Conservation (phyloP, 306 rosid genomes). For the Corylus americana region DNA sequence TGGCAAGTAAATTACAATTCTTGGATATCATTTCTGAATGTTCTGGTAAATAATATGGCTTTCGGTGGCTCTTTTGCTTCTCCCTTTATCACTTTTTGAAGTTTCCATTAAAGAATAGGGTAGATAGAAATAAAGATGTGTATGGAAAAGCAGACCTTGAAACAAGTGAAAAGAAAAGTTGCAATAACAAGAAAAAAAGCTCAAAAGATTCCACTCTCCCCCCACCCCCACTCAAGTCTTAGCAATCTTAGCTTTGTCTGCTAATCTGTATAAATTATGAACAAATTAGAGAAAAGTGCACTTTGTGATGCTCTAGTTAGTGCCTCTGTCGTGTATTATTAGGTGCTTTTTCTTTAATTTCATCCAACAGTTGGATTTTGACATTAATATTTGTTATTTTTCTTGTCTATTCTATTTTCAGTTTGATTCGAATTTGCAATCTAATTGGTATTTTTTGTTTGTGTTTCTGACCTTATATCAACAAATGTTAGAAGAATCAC, state of each 20-base stretch:
- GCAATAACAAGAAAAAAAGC: slow-evolving; percentile 44
- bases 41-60: slow-evolving; percentile 37
- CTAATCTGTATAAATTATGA: slow-evolving; percentile 38
- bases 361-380: slow-evolving; percentile 24
- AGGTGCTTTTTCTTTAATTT: slow-evolving; percentile 31
- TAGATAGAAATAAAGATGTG: slow-evolving; percentile 43
- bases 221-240: slow-evolving; percentile 24
- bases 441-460: background rate
- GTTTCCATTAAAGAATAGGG: slow-evolving; percentile 47
- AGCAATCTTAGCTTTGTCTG: slow-evolving; percentile 19
- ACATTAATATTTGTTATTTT: background rate
- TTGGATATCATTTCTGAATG: slow-evolving; percentile 14
- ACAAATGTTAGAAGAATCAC: background rate
- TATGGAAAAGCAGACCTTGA: slow-evolving; percentile 53
- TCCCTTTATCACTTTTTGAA: slow-evolving; percentile 10
- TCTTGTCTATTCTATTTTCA: slow-evolving; percentile 30
- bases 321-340: slow-evolving; percentile 29
- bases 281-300: slow-evolving; percentile 35
- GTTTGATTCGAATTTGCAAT: slow-evolving; percentile 13
- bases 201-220: slow-evolving; percentile 50
- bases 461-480: background rate
- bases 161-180: slow-evolving; percentile 44
- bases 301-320: slow-evolving; percentile 34
- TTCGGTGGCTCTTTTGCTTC: slow-evolving; percentile 22
- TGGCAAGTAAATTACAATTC: slow-evolving; percentile 42